Base-by-base conservation (phyloP, 352 stramenopile species). In the Thalassiosira mediterranea region DNA sequence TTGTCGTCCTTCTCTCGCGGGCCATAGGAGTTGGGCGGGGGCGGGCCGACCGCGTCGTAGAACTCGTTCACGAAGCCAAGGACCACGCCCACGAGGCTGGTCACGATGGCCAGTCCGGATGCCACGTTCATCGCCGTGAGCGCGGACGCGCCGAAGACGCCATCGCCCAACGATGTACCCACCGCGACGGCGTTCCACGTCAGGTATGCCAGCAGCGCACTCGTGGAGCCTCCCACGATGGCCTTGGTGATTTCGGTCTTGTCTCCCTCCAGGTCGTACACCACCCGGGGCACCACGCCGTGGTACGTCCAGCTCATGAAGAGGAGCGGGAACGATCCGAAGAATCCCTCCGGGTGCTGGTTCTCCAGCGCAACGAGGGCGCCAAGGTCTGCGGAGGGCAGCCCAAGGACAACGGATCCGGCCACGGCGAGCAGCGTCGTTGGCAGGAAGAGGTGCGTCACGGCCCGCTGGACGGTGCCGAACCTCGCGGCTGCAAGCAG, bases 271-370 rank as follows among this genome's bases (percentile, higher is more conserved):
- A 95, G 66, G 52, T 91, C 79, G 23, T 81, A 84, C 0, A 88
- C 87, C 8, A 95, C 87, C 37, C 87, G 84, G 0, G 90, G 90
- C 10, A 95, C 76, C 10, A 95, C 82, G 52, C 93, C 93, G 76
- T 95, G 90, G 72, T 86, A 95, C 0, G 93, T 89, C 61, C 92
- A 68, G 3, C 86, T 74, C 37, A 95, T 75, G 37, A 92, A 89
- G 15, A 91, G 69, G 25, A 95, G 82, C 0, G 90, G 90, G 8
- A 94, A 86, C 0, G 85, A 82, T 53, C 78, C 58, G 1, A 90
- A 64, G 17, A 91, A 77, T 0, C 76, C 29, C 48, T 84, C 75
- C 23, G 86, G 89, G 67, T 95, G 81, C 60, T 90, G 81, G 76
- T 89, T 83, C 0, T 44, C 49, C 26, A 66, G 52, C 34, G 65